These are phyloP conservation scores for Nakazawaea ishiwadae DNA, from an alignment of 805 yeast species.

Conservation along the genomic window DNA sequence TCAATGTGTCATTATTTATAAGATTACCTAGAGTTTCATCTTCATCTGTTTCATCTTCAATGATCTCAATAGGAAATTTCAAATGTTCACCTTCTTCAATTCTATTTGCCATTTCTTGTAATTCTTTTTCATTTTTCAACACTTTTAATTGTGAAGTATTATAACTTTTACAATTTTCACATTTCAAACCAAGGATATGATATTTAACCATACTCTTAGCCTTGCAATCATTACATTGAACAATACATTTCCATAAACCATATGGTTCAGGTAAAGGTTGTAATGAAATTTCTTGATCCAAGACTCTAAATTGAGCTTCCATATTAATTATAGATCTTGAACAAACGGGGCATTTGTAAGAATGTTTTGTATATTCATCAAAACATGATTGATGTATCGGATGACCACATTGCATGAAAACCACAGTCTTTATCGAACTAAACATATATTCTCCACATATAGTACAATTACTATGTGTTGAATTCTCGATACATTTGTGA, in stretches of 20 bases:
- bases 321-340: constrained; percentile 80
- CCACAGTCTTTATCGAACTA: constrained; percentile 75
- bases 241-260: constrained; percentile 65
- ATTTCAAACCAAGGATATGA: constrained; percentile 83
- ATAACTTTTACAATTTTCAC: constrained; percentile 83
- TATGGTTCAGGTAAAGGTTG: constrained; percentile 82
- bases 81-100: no score
- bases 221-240: constrained; percentile 83
- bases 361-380: constrained; percentile 73
- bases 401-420: constrained; percentile 92
- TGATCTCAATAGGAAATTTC: no score
- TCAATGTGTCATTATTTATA: constrained; percentile 7
- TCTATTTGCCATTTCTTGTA: neutral
- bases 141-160: constrained; percentile 74
- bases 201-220: constrained; percentile 72
- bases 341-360: constrained; percentile 90
- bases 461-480: constrained; percentile 90
- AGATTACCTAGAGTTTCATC: neutral
- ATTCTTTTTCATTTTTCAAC: constrained; percentile 10
- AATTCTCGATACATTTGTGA: constrained; percentile 80
- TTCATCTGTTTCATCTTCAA: constrained; percentile 3
- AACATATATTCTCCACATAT: constrained; percentile 90
- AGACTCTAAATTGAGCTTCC: constrained; percentile 81
- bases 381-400: constrained; percentile 86
- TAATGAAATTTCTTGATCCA: constrained; percentile 75